phyloP scores from a whole-genome alignment of 2,329 filamentous ascomycete species.

The Lasiodiplodia hormozganensis region DNA sequence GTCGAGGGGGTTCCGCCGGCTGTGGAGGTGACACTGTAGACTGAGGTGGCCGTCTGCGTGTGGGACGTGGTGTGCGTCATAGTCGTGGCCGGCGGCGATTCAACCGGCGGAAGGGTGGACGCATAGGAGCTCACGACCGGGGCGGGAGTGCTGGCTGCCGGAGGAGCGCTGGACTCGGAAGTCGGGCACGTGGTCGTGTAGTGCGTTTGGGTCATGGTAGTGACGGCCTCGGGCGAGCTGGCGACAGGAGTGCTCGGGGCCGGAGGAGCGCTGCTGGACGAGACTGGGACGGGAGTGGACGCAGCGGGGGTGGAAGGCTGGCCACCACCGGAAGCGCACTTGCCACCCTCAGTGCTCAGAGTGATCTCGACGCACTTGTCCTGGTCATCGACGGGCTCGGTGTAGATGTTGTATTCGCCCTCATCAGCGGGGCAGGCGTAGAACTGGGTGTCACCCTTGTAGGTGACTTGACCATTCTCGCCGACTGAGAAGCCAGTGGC shows the following conservation, averaged over 20 bases:
- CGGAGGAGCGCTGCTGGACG: not conserved
- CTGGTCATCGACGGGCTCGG: constrained; percentile 48
- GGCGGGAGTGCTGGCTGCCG: constrained; percentile 28
- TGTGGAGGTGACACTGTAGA: not conserved
- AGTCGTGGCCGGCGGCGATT: constrained; percentile 6
- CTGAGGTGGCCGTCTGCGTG: not conserved
- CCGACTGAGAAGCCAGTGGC: constrained; percentile 64
- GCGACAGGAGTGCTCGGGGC: constrained; percentile 8
- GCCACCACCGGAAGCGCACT: constrained; percentile 42
- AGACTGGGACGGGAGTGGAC: constrained; percentile 30
- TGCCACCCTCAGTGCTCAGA: constrained; percentile 40
- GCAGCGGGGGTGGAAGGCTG: constrained; percentile 39
- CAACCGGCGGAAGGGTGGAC: not conserved
- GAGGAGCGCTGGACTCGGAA: constrained; percentile 26
- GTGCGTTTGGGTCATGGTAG: constrained; percentile 13
- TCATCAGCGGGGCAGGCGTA: constrained; percentile 67
- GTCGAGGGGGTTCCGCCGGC: constrained; percentile 28
- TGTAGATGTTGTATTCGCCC: constrained; percentile 64
- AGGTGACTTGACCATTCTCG: constrained; percentile 60
- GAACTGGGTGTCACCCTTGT: constrained; percentile 61
- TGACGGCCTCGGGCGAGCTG: constrained; percentile 4
- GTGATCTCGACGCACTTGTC: constrained; percentile 59
- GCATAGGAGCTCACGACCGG: not conserved
- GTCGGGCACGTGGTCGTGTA: constrained; percentile 22
- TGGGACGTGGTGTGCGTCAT: not conserved